Evolutionary conservation across 2,329 filamentous ascomycete species (phyloP).

Genomic region (Botrytis fragariae): DNA sequence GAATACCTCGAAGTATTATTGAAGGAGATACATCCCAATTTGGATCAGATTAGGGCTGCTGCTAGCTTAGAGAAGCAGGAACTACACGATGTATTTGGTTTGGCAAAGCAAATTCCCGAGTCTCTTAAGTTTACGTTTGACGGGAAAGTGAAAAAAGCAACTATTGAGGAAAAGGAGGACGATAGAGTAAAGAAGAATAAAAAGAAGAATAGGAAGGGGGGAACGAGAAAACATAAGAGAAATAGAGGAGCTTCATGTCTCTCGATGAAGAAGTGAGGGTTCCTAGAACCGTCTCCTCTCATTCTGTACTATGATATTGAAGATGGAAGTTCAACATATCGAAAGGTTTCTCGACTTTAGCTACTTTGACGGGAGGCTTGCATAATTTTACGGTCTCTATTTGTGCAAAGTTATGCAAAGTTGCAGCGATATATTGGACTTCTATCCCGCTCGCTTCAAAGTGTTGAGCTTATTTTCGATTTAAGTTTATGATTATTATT

Average conservation of each 20-base stretch:
- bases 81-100: neutral
- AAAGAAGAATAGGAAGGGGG: neutral
- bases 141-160: too few relatives aligned
- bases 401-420: neutral
- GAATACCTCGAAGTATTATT: neutral
- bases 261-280: neutral
- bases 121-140: too few relatives aligned
- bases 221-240: neutral
- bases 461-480: neutral
- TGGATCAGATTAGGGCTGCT: neutral
- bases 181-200: neutral
- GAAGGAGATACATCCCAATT: neutral
- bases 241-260: neutral
- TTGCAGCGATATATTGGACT: neutral
- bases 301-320: neutral
- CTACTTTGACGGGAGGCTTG: neutral
- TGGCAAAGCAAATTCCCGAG: neutral
- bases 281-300: neutral
- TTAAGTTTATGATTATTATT: neutral
- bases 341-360: neutral
- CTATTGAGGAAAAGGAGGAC: neutral
- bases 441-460: neutral
- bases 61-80: neutral
- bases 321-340: neutral
- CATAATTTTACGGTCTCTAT: neutral